Conservation (phyloP, 2,329 filamentous ascomycete species). For the Diplocarpon rosae region DNA sequence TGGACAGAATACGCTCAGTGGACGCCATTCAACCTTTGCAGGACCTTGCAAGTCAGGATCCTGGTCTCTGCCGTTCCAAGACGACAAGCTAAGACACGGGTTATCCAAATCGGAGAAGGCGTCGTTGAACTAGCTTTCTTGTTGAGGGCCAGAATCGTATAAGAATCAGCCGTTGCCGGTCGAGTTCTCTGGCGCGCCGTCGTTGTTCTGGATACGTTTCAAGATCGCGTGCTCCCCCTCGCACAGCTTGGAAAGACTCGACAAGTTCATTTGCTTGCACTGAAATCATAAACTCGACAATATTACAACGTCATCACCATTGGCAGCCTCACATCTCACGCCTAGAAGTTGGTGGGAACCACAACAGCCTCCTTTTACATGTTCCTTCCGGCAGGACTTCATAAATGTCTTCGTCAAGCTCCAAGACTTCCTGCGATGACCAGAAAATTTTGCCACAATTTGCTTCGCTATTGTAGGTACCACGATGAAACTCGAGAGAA, state of each 20-base stretch:
- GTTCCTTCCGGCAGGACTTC: too few relatives aligned
- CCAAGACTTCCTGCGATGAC: too few relatives aligned
- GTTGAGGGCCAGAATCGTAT: neutral
- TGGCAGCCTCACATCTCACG: too few relatives aligned
- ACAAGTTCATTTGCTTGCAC: too few relatives aligned
- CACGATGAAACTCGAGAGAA: too few relatives aligned
- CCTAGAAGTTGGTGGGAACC: too few relatives aligned
- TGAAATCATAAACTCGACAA: too few relatives aligned
- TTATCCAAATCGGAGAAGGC: constrained; percentile 7
- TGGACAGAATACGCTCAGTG: neutral
- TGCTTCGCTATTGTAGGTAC: too few relatives aligned
- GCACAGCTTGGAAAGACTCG: neutral
- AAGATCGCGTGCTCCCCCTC: neutral
- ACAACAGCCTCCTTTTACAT: too few relatives aligned
- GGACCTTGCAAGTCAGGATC: constrained; percentile 1
- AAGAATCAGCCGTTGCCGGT: neutral
- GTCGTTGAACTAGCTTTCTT: constrained; percentile 2
- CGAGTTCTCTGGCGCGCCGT: neutral
- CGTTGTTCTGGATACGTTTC: neutral
- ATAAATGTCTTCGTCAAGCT: too few relatives aligned
- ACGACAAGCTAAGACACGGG: constrained; percentile 9
- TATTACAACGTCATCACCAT: too few relatives aligned
- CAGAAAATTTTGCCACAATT: too few relatives aligned
- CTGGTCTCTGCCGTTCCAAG: constrained; percentile 4
- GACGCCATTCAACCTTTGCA: constrained; percentile 2